Base-by-base conservation (phyloP, 148 eudicot species). In the Salicornia ramosissima region DNA sequence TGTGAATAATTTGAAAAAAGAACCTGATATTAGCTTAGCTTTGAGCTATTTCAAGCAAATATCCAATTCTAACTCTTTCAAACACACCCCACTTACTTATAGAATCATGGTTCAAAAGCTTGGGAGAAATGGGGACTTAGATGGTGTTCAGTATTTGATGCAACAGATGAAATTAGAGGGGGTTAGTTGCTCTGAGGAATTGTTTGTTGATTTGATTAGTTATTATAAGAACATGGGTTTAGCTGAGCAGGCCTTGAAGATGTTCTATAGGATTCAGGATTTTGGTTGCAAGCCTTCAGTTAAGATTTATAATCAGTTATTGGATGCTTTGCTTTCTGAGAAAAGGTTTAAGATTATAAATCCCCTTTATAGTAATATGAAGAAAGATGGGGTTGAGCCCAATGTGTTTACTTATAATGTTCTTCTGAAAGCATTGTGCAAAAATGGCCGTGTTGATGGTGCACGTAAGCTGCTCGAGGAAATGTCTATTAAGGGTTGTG, bases 351-450 rank as follows among this genome's bases (percentile, higher is more conserved):
- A 80, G 63, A 81, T 85, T 87, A 86, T 89, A 31, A 87, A 81
- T 73, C 86, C 88, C 9, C 40, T 89, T 25, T 91, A 87, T 77
- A 45, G 80, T 68, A 82, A 89, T 47, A 91, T 91, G 97, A 87
- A 86, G 85, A 85, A 83, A 71, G 95, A 89, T 69, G 92, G 92
- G 67, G 61, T 91, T 19, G 92, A 85, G 73, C 92, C 97, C 10
- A 89, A 87, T 73, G 87, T 87, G 79, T 91, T 80, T 75, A 91
- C 97, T 3, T 91, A 91, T 73, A 91, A 91, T 72, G 83, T 89
- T 64, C 85, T 92, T 45, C 74, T 92, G 90, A 92, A 92, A 73
- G 96, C 96, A 0, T 81, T 92, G 76, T 89, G 97, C 67, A 89
- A 86, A 77, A 89, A 86, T 82, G 76, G 86, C 42, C 83, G 87